phyloP scores from a whole-genome alignment of 169 alveolate species.

The Eimeria maxima region DNA sequence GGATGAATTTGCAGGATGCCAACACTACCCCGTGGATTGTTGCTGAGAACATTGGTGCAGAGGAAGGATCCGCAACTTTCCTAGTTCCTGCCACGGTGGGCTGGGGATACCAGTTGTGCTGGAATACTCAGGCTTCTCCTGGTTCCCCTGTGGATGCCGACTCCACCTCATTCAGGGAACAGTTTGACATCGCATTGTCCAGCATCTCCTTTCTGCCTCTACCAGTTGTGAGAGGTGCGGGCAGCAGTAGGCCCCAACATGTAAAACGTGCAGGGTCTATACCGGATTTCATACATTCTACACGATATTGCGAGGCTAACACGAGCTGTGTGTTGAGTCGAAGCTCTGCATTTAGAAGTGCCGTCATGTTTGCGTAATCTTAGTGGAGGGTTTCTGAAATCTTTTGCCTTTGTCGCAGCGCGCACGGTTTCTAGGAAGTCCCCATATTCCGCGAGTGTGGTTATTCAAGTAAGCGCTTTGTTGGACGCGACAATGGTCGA shows the following conservation, averaged over 20 bases:
- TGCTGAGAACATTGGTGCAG: not conserved
- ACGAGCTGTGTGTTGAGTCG: not conserved
- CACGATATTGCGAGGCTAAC: not conserved
- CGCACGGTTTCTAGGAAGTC: conserved; percentile 16
- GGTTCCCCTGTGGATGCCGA: not conserved
- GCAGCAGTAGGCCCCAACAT: not conserved
- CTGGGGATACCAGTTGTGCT: conserved; percentile 16
- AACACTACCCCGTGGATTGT: not conserved
- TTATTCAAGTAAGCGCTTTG: conserved; percentile 21
- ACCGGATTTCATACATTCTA: not conserved
- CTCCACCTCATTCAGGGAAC: not conserved
- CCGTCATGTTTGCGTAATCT: not conserved
- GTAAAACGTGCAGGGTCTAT: not conserved
- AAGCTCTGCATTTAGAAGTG: not conserved
- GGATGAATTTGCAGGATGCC: conserved; percentile 30
- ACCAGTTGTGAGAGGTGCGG: conserved; percentile 20
- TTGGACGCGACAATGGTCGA: not conserved
- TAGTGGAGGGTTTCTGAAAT: not conserved
- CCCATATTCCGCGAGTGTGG: not conserved
- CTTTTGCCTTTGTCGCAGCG: not conserved
- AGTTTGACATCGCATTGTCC: not conserved
- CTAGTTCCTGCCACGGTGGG: conserved; percentile 19
- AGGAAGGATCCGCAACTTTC: conserved; percentile 1
- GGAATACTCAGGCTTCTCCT: not conserved
- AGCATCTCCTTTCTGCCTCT: conserved; percentile 12